Conservation (phyloP, 2,329 filamentous ascomycete species). For the Alternaria brassicicola region DNA sequence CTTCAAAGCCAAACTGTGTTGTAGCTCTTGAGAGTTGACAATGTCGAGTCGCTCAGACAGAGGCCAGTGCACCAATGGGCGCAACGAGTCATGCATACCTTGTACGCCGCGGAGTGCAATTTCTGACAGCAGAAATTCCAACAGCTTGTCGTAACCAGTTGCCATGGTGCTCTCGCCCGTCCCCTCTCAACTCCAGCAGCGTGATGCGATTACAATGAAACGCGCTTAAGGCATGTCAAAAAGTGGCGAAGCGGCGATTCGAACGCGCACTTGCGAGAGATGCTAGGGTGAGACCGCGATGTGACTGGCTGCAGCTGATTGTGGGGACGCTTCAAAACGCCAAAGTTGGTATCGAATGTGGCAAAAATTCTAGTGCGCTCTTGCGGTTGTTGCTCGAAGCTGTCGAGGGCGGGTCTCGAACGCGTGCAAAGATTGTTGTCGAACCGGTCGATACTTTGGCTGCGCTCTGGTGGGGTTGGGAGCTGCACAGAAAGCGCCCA, state of each 20-base stretch:
- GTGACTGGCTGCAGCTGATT: slow-evolving; percentile 9
- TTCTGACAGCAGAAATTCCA: slow-evolving; percentile 64
- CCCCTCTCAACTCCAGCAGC: slow-evolving; percentile 23
- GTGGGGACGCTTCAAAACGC: background rate
- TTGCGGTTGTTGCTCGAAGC: background rate
- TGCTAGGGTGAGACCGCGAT: slow-evolving; percentile 6
- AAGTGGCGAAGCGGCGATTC: slow-evolving; percentile 22
- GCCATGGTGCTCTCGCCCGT: slow-evolving; percentile 33
- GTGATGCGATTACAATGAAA: slow-evolving; percentile 12
- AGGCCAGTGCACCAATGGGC: slow-evolving; percentile 8
- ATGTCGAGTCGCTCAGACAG: background rate
- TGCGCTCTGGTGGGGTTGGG: slow-evolving; percentile 20
- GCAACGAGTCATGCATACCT: slow-evolving; percentile 55
- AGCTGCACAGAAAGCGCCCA: slow-evolving; percentile 11
- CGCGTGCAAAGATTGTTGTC: slow-evolving; percentile 10
- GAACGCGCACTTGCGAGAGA: slow-evolving; percentile 25
- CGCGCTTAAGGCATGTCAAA: slow-evolving; percentile 20
- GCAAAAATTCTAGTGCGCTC: background rate
- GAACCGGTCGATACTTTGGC: slow-evolving; percentile 17
- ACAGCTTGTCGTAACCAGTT: slow-evolving; percentile 60
- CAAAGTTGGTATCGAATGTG: background rate
- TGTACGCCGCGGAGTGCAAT: slow-evolving; percentile 64
- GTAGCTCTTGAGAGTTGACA: background rate
- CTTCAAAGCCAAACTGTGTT: background rate
- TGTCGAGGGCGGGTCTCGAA: slow-evolving; percentile 16